These are phyloP conservation scores for Pinus albicaulis DNA, from an alignment of 75 land plant genomes.

Conservation along the genomic window DNA sequence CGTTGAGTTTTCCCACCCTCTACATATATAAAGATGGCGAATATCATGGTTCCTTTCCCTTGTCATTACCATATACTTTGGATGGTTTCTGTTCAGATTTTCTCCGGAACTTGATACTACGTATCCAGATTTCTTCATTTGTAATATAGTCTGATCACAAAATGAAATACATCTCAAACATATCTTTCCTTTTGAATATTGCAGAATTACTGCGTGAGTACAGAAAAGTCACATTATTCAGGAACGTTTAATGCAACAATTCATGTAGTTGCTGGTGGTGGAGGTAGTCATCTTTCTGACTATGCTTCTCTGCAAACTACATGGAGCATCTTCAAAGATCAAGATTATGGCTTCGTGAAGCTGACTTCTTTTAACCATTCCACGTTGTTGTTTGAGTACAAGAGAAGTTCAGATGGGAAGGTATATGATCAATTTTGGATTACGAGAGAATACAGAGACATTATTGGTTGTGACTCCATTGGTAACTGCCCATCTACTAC, in stretches of 20 bases:
- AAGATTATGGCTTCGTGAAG: slow-evolving; percentile 85
- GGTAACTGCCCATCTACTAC: slow-evolving; percentile 70
- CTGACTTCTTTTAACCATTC: slow-evolving; percentile 93
- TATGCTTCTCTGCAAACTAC: slow-evolving; percentile 46
- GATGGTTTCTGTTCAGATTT: no score
- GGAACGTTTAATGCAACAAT: slow-evolving; percentile 89
- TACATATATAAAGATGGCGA: no score
- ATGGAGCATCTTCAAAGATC: slow-evolving; percentile 79
- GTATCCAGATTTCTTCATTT: no score
- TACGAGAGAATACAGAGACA: slow-evolving; percentile 74
- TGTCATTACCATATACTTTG: no score
- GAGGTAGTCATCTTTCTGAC: slow-evolving; percentile 58
- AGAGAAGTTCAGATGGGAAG: slow-evolving; percentile 73
- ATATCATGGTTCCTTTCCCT: no score
- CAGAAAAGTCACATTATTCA: slow-evolving; percentile 53
- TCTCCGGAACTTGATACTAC: no score
- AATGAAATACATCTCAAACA: background rate
- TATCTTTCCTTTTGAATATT: background rate
- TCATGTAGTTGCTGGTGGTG: slow-evolving; percentile 93
- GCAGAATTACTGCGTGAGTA: slow-evolving; percentile 73
- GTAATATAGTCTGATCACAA: no score
- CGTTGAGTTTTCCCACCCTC: no score
- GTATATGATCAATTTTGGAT: slow-evolving; percentile 90
- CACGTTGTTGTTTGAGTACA: slow-evolving; percentile 86
- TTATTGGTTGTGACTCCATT: slow-evolving; percentile 66